Conservation (phyloP, 805 yeast species). For the Zygotorulaspora sp. region DNA sequence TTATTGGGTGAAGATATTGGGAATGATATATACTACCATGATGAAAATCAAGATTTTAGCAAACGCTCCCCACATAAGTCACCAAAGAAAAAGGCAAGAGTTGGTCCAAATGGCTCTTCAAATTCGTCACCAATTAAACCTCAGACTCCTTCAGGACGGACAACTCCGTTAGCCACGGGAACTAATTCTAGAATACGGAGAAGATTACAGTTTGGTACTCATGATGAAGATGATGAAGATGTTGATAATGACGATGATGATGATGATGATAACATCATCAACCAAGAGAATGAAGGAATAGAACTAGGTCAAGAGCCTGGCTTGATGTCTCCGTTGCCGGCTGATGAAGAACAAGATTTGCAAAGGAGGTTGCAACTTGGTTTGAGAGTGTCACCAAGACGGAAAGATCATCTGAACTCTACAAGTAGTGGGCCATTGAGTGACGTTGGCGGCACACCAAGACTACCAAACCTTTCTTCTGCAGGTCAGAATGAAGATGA, state of each 20-base stretch:
- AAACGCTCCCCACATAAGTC: slow-evolving; percentile 32
- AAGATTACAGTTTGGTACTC: slow-evolving; percentile 26
- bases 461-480: slow-evolving; percentile 21
- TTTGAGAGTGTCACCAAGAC: slow-evolving; percentile 32
- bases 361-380: slow-evolving; percentile 27
- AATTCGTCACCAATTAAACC: slow-evolving; percentile 21
- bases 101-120: slow-evolving; percentile 10
- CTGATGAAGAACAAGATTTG: slow-evolving; percentile 32
- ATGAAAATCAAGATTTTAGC: slow-evolving; percentile 18
- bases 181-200: slow-evolving; percentile 42
- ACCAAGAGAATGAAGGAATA: slow-evolving; percentile 4
- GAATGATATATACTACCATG: slow-evolving; percentile 21
- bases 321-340: slow-evolving; percentile 28
- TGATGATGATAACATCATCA: slow-evolving; percentile 16
- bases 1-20: slow-evolving; percentile 48
- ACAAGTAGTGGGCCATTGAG: slow-evolving; percentile 20
- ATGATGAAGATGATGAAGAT: slow-evolving; percentile 33
- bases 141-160: slow-evolving; percentile 14
- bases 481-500: slow-evolving; percentile 18
- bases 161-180: slow-evolving; percentile 9
- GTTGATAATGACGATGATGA: slow-evolving; percentile 27
- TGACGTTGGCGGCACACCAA: slow-evolving; percentile 22
- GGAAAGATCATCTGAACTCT: slow-evolving; percentile 15
- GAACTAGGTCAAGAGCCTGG: slow-evolving; percentile 2
- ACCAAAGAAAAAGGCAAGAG: slow-evolving; percentile 33